phyloP scores from a whole-genome alignment of 1,139 yeast species.

The Debaryomyces nepalensis region DNA sequence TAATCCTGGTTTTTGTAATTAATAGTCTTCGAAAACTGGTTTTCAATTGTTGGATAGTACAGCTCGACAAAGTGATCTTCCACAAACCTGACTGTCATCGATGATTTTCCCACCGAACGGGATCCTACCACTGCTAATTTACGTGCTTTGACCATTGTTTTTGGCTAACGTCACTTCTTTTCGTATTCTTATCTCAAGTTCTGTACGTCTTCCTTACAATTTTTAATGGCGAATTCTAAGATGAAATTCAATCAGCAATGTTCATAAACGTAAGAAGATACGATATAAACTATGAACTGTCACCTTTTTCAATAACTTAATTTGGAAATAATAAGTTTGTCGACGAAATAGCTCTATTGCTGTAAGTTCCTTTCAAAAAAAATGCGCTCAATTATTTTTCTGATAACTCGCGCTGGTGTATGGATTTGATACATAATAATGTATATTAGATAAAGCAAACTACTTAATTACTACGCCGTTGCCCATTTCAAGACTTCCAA shows the following conservation, averaged over 20 bases:
- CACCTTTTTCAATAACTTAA: constrained; percentile 1
- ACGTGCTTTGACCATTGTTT: constrained; percentile 56
- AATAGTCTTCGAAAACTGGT: constrained; percentile 78
- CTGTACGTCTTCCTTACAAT: neutral
- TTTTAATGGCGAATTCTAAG: constrained; percentile 2
- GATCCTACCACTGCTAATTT: constrained; percentile 90
- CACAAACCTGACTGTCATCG: constrained; percentile 83
- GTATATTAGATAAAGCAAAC: neutral
- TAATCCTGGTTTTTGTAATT: constrained; percentile 75
- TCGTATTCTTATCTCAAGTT: neutral
- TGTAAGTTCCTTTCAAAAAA: neutral
- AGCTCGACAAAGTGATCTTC: constrained; percentile 89
- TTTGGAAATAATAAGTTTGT: neutral
- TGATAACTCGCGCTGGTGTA: constrained; percentile 6
- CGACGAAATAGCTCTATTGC: constrained; percentile 3
- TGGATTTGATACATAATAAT: constrained; percentile 4
- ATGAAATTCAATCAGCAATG: constrained; percentile 3
- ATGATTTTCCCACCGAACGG: constrained; percentile 87
- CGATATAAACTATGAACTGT: constrained; percentile 3
- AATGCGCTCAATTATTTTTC: neutral
- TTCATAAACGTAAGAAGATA: neutral
- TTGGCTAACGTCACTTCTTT: constrained; percentile 2
- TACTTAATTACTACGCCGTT: constrained; percentile 7
- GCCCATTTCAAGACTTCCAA: constrained; percentile 67
- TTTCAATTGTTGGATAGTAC: constrained; percentile 92